Evolutionary conservation across 192 early-diverging fungal genomes (phyloP), one percentile per base, ranked within the genome.

Genomic region (Coemansia sp.): DNA sequence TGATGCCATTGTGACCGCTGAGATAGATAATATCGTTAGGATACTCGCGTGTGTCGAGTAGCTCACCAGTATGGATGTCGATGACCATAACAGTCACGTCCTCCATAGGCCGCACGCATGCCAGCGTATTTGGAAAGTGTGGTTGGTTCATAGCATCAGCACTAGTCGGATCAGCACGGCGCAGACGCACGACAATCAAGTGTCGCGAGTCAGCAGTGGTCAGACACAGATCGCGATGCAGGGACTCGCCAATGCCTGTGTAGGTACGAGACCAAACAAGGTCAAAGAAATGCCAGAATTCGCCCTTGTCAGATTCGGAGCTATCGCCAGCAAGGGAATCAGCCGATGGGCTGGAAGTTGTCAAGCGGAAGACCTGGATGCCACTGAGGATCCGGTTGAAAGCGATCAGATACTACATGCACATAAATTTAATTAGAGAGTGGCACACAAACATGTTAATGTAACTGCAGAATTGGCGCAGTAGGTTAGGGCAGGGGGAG

Each of bases 191-290:
- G 7, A 60, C 67, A 25, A 82, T 69, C 8, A 82, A 44, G 56
- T 69, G 65, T 41, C 61, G 61, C 51, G 52, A 63, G 54, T 72
- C 60, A 14, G 62, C n/a, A 0, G 74, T 69, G 34, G 69, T 56
- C 49, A 82, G 38, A 23, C 79, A 82, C 60, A 82, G 25, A 50
- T 82, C 79, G 57, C 74, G 73, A 50, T 76, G 74, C 61, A 82
- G 64, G 28, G 69, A 32, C 59, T 72, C 70, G 41, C 74, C 74
- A n/a, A 73, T 53, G 3, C 67, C 48, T 0, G 74, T 55, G 52
- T 60, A 82, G 21, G 57, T 65, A n/a, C 53, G 66, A 7, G 73
- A 44, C 79, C 79, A 82, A 10, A 50, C 71, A 32, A 64, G 71
- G 24, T 38, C 38, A 56, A 82, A 82, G 49, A 82, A 76, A 19